Conservation (phyloP, 495 filamentous ascomycete species). For the Tuber calosporum region DNA sequence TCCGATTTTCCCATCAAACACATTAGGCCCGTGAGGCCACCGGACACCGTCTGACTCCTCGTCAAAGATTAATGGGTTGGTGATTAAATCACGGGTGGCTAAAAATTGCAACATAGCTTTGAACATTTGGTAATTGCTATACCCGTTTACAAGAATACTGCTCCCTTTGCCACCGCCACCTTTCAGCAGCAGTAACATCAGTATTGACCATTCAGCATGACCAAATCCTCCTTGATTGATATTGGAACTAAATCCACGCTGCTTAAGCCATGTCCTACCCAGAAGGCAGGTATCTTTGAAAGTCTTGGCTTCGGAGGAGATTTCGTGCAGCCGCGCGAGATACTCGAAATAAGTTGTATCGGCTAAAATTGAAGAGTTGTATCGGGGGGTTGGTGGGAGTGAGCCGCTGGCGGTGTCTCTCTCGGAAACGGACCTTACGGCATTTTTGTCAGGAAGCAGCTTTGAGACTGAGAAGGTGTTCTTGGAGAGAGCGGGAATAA, state of each 20-base stretch:
- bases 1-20: conserved; percentile 63
- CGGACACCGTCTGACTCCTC: conserved; percentile 39
- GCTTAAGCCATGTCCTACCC: conserved; percentile 79
- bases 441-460: conserved; percentile 61
- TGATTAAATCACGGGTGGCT: conserved; percentile 58
- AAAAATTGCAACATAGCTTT: conserved; percentile 83
- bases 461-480: conserved; percentile 60
- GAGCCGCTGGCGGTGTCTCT: conserved; percentile 40
- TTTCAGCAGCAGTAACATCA: conserved; percentile 74
- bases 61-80: conserved; percentile 55
- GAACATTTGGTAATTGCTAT: conserved; percentile 90
- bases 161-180: conserved; percentile 62
- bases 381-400: conserved; percentile 64
- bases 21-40: conserved; percentile 45
- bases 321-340: conserved; percentile 60
- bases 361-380: conserved; percentile 77
- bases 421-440: conserved; percentile 53
- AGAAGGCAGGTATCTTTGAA: conserved; percentile 79
- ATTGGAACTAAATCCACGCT: conserved; percentile 66
- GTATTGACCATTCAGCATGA: conserved; percentile 76
- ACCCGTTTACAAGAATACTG: conserved; percentile 63
- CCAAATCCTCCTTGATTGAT: conserved; percentile 80
- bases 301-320: conserved; percentile 58
- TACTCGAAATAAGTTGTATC: conserved; percentile 67
- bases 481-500: conserved; percentile 64